Conservation (phyloP, 805 yeast genomes). For the Candida hungchunana region DNA sequence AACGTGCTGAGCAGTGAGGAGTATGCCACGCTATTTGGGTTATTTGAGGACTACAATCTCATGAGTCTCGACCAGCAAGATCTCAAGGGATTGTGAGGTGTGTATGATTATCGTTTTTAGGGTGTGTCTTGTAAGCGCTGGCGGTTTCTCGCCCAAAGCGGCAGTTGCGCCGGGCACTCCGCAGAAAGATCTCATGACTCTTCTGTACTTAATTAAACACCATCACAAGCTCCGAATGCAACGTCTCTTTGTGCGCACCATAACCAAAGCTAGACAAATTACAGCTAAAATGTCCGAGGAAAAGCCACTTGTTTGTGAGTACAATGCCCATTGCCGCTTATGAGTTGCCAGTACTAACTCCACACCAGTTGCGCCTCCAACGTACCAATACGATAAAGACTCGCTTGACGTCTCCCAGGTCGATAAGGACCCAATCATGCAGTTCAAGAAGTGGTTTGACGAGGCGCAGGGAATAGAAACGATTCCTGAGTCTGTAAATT, state of each 20-base stretch:
- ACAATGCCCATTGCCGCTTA: no score
- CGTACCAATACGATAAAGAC: constrained; percentile 79
- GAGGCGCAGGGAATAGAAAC: constrained; percentile 62
- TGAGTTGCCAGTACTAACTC: background rate
- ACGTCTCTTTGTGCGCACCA: background rate
- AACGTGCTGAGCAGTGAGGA: constrained; percentile 21
- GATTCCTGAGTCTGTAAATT: constrained; percentile 78
- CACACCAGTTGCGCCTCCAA: constrained; percentile 66
- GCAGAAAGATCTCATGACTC: no score
- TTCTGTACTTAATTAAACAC: no score
- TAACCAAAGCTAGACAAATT: background rate
- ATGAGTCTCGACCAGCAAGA: constrained; percentile 7
- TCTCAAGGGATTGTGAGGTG: constrained; percentile 4
- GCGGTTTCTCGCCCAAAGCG: background rate
- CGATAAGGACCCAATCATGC: constrained; percentile 58
- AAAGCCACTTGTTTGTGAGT: constrained; percentile 25
- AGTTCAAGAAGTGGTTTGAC: constrained; percentile 81
- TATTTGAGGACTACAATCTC: constrained; percentile 24
- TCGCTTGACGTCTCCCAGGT: constrained; percentile 54
- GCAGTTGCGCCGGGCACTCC: background rate
- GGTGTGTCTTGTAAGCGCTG: no score
- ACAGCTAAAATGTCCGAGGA: constrained; percentile 13
- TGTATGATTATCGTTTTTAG: background rate
- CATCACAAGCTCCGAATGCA: no score
- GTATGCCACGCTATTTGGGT: constrained; percentile 22